Conservation (phyloP, 441 rosid genomes). For the Populus hybrid region DNA sequence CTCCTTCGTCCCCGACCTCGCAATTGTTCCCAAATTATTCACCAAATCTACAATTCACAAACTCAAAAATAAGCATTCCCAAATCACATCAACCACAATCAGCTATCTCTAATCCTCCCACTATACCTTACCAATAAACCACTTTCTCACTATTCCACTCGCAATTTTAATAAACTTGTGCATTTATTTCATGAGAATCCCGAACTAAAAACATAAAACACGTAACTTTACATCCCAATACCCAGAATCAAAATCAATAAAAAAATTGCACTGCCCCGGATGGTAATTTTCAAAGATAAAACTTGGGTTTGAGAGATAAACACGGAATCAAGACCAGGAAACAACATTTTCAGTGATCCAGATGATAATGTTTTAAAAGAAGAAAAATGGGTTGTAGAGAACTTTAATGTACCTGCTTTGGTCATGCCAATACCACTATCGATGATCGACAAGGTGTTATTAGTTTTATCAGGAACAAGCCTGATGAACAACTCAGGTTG, state of each 20-base stretch:
- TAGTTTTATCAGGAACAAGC: constrained; percentile 54
- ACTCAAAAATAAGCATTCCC: background rate
- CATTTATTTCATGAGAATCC: no score
- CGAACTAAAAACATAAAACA: no score
- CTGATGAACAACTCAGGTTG: constrained; percentile 70
- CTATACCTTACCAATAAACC: background rate
- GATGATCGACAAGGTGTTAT: constrained; percentile 55
- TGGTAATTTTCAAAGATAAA: no score
- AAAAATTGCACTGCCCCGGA: no score
- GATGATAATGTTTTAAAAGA: no score
- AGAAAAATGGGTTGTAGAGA: no score
- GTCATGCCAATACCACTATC: constrained; percentile 93
- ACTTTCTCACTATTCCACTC: background rate
- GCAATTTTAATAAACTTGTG: background rate
- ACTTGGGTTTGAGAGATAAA: background rate
- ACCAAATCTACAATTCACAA: constrained; percentile 53
- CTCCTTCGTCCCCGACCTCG: constrained; percentile 96
- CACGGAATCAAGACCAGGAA: no score
- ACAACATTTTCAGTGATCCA: no score
- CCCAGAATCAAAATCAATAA: no score
- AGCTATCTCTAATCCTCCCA: no score
- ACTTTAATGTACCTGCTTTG: constrained; percentile 48
- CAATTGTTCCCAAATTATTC: constrained; percentile 91
- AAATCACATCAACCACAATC: background rate
- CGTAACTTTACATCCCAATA: no score